These are phyloP conservation scores for Gamarada debralockiae DNA, from an alignment of 495 filamentous ascomycete genomes.

Conservation along the genomic window DNA sequence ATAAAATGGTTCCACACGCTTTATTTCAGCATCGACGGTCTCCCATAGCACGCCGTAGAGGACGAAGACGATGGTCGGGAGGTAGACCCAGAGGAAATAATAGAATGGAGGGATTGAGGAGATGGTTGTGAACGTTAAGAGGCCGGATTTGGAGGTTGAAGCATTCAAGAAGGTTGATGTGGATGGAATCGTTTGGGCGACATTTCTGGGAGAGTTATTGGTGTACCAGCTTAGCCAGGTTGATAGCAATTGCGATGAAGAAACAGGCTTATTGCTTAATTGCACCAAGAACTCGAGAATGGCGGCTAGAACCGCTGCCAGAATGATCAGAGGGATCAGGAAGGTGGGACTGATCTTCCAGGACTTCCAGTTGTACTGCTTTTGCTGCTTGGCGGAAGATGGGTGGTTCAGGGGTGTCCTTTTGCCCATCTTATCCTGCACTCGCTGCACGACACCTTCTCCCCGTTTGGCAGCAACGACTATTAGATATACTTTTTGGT, in stretches of 20 bases:
- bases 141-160: background rate
- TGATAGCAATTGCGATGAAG: background rate
- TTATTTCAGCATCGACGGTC: background rate
- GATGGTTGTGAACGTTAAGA: background rate
- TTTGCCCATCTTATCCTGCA: too few species aligned
- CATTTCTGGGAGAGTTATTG: background rate
- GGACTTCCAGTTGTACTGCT: background rate
- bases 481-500: too few species aligned
- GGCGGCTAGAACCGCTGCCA: background rate
- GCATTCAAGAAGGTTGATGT: background rate
- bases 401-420: too few species aligned
- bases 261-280: background rate
- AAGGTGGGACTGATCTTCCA: background rate
- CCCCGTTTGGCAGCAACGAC: too few species aligned
- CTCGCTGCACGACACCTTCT: too few species aligned
- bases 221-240: background rate
- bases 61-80: background rate
- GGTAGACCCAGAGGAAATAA: background rate
- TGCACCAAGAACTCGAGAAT: background rate
- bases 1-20: background rate
- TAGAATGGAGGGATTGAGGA: background rate
- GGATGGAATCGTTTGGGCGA: background rate
- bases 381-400: slow-evolving; percentile 10
- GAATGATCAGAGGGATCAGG: background rate
- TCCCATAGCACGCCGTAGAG: background rate